Percentiles rank a stretch among this genome's conserved stretches.
Conservation (phyloP, 768 basidiomycete genomes). For the Panaeolus cyanescens region DNA sequence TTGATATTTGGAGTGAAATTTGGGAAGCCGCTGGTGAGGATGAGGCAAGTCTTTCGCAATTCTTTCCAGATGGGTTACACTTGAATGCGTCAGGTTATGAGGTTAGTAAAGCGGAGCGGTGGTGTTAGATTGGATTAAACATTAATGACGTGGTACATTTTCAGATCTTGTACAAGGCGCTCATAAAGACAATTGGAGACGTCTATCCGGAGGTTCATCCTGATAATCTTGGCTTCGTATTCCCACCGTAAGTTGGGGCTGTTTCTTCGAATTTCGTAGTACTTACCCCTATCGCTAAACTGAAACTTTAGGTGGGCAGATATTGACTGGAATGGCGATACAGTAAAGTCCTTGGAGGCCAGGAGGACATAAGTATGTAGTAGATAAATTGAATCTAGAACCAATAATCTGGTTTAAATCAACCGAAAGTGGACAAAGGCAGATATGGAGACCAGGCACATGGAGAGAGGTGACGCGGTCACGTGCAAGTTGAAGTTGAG, state of each 20-base stretch:
- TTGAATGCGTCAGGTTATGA: constrained; percentile 73
- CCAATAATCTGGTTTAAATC: background rate
- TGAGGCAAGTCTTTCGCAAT: constrained; percentile 51
- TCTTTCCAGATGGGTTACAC: constrained; percentile 79
- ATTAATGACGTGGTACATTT: background rate
- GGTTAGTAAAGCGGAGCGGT: constrained; percentile 40
- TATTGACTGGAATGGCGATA: constrained; percentile 28
- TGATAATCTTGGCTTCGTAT: constrained; percentile 58
- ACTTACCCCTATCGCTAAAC: constrained; percentile 9
- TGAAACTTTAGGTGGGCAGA: constrained; percentile 35
- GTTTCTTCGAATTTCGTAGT: constrained; percentile 4
- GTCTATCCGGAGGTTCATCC: constrained; percentile 53
- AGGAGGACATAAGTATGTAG: constrained; percentile 5
- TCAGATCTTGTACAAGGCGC: constrained; percentile 12
- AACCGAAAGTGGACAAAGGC: constrained; percentile 10
- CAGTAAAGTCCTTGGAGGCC: background rate
- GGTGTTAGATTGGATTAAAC: background rate
- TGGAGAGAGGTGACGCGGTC: constrained; percentile 34
- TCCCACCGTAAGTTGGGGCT: constrained; percentile 57
- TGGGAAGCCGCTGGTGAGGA: constrained; percentile 72
- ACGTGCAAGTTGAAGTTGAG: constrained; percentile 56
- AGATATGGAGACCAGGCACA: constrained; percentile 13
- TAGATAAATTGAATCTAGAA: constrained; percentile 9
- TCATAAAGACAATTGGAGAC: constrained; percentile 2
- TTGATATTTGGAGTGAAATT: constrained; percentile 76